A percentile compares a stretch with the other conserved stretches of the same genome.
These are phyloP conservation scores for Limnomonas spitsbergensis DNA, from an alignment of 139 green algal genomes.

Conservation along the genomic window DNA sequence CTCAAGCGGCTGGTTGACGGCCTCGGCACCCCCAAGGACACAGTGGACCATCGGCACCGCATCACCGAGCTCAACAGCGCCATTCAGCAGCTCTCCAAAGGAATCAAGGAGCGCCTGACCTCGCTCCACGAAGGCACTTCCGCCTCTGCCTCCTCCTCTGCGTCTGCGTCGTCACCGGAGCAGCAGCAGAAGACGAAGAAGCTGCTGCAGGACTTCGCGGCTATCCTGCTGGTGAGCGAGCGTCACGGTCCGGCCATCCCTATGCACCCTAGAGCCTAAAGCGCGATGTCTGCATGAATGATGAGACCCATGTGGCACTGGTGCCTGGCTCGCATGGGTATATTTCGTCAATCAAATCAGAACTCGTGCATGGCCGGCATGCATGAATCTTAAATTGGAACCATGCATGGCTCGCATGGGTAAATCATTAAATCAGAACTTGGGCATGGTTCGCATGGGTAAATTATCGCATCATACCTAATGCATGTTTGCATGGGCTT, in stretches of 20 bases:
- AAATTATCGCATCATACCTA: too few relatives aligned
- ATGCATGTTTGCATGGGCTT: too few relatives aligned
- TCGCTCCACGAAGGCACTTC: conserved; percentile 16
- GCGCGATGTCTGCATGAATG: too few relatives aligned
- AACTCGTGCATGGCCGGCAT: not conserved
- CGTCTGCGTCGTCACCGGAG: not conserved
- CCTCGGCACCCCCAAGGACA: conserved; percentile 66
- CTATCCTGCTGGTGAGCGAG: conserved; percentile 36
- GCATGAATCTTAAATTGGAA: not conserved
- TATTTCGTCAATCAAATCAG: not conserved
- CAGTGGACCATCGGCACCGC: conserved; percentile 51
- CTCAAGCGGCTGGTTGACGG: conserved; percentile 55
- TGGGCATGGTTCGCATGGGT: too few relatives aligned
- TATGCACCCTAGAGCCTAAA: not conserved
- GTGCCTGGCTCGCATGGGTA: not conserved
- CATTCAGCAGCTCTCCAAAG: conserved; percentile 38
- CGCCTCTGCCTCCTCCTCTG: not conserved
- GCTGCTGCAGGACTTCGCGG: conserved; percentile 59
- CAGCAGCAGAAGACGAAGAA: conserved; percentile 22
- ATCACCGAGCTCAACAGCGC: conserved; percentile 30
- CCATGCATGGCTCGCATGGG: not conserved
- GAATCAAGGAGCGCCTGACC: conserved; percentile 45
- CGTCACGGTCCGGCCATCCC: not conserved
- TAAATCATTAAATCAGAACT: too few relatives aligned
- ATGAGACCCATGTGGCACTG: too few relatives aligned